Evolutionary conservation across 148 eudicot species (phyloP).

Genomic region (Camellia granthamiana): DNA sequence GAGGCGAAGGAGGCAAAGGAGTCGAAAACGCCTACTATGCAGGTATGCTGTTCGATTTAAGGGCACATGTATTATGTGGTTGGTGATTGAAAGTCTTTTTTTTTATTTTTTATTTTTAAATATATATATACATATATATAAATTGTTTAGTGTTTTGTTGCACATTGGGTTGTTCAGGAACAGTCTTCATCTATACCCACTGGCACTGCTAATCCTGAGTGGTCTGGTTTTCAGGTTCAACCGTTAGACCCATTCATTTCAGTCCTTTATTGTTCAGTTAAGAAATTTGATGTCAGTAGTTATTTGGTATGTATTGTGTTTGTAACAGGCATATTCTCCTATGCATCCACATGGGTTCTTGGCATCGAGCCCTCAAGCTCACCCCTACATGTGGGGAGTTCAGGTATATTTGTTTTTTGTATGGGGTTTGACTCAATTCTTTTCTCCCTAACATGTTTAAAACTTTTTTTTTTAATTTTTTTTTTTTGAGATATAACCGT

Average conservation of each 20-base stretch:
- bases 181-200: constrained; percentile 52
- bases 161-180: constrained; percentile 49
- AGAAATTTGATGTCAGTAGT: background rate
- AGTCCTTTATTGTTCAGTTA: background rate
- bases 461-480: background rate
- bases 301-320: constrained; percentile 13
- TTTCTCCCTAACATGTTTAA: background rate
- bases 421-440: background rate
- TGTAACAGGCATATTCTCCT: constrained; percentile 82
- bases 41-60: constrained; percentile 19
- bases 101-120: background rate
- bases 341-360: constrained; percentile 83
- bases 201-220: constrained; percentile 69
- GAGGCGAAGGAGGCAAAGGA: constrained; percentile 40
- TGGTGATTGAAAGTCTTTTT: background rate
- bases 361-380: constrained; percentile 91
- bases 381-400: constrained; percentile 99
- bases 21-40: constrained; percentile 43
- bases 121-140: background rate
- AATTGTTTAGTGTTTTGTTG: background rate
- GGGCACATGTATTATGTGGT: background rate
- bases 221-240: constrained; percentile 95
- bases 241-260: background rate
- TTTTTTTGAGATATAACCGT: background rate
- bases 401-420: constrained; percentile 48